These are phyloP conservation scores for Metschnikowia baotianmanensis DNA, from an alignment of 805 yeast genomes.

Conservation along the genomic window DNA sequence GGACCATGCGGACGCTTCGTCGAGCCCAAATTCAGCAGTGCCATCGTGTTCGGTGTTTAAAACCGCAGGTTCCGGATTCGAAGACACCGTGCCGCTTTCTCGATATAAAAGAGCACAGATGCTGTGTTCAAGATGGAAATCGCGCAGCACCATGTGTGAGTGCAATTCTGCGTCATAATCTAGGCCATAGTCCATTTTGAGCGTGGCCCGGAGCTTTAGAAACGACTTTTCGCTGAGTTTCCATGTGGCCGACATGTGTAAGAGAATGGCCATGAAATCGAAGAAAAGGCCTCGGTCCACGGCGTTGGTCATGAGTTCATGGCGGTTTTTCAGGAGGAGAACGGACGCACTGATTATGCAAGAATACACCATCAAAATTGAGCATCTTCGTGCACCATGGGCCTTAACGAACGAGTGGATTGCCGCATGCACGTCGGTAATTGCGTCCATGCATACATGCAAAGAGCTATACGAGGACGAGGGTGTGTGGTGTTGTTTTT, in stretches of 20 bases:
- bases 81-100: not conserved
- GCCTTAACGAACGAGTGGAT: constrained; percentile 9
- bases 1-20: constrained; percentile 11
- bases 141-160: not conserved
- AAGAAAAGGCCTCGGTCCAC: constrained; percentile 5
- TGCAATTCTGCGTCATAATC: constrained; percentile 8
- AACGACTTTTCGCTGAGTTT: constrained; percentile 12
- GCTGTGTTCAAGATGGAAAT: not conserved
- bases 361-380: constrained; percentile 14
- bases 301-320: not conserved
- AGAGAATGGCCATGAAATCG: constrained; percentile 15
- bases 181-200: constrained; percentile 6
- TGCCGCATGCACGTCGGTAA: constrained; percentile 10
- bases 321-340: constrained; percentile 3
- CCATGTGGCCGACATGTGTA: constrained; percentile 12
- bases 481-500: not conserved
- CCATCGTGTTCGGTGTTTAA: not conserved
- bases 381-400: constrained; percentile 12
- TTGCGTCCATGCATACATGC: constrained; percentile 9
- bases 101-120: constrained; percentile 1
- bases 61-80: not conserved
- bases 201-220: constrained; percentile 7
- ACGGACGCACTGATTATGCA: constrained; percentile 13
- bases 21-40: constrained; percentile 6
- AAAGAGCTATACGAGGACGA: constrained; percentile 1